A percentile compares a stretch with the other conserved stretches of the same genome.
Evolutionary conservation across 2,329 filamentous ascomycete genomes (phyloP).

Genomic region (Botrytis fragariae): DNA sequence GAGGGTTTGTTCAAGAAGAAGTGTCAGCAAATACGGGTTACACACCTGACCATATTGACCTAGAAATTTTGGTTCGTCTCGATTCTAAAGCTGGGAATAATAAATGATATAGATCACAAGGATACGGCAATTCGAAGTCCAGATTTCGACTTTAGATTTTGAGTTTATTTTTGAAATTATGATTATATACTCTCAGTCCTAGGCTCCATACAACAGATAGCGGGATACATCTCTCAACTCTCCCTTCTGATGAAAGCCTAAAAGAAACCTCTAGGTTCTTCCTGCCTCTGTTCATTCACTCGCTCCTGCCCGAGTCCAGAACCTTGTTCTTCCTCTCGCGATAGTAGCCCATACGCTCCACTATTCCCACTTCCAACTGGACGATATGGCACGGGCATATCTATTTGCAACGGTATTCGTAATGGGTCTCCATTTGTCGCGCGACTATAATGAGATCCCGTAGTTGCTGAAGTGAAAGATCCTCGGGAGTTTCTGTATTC

Average conservation of each 20-base stretch:
- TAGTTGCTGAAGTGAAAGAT: neutral
- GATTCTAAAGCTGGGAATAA: neutral
- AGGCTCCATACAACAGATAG: neutral
- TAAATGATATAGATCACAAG: neutral
- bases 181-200: neutral
- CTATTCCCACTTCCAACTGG: neutral
- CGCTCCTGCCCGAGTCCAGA: neutral
- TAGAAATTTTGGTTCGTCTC: no score
- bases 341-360: neutral
- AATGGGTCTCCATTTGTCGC: neutral
- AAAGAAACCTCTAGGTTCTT: neutral
- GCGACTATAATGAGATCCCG: slow-evolving; percentile 2
- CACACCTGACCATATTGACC: neutral
- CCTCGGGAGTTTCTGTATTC: neutral
- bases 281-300: neutral
- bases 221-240: neutral
- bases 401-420: neutral
- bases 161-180: neutral
- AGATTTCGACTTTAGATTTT: neutral
- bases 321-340: neutral
- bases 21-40: neutral
- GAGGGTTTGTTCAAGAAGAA: neutral
- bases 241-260: neutral
- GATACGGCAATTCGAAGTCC: neutral
- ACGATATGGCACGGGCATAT: neutral